A percentile compares a stretch with the other conserved stretches of the same genome.
Evolutionary conservation across 1,284 basidiomycete species (phyloP).

Genomic region (Ceratobasidium papillatum): DNA sequence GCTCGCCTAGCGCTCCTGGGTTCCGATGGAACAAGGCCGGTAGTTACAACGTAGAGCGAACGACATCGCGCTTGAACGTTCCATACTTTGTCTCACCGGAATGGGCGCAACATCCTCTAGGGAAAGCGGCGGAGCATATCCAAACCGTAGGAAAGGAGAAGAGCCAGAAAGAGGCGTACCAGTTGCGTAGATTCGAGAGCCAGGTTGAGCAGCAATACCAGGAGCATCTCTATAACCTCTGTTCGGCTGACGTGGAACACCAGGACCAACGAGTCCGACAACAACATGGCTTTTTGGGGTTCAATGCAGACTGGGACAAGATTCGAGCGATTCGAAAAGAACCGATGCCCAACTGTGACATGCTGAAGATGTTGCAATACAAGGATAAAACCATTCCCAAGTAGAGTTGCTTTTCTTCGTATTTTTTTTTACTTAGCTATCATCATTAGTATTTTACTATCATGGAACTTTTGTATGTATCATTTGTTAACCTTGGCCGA

Average conservation of each 20-base stretch:
- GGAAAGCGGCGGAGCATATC: slow-evolving; percentile 47
- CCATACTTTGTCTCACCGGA: slow-evolving; percentile 89
- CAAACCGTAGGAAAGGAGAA: slow-evolving; percentile 67
- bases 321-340: slow-evolving; percentile 72
- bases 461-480: slow-evolving; percentile 32
- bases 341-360: slow-evolving; percentile 76
- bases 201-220: slow-evolving; percentile 77
- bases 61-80: slow-evolving; percentile 73
- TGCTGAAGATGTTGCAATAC: slow-evolving; percentile 58
- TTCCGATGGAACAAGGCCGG: slow-evolving; percentile 70
- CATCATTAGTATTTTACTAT: slow-evolving; percentile 26
- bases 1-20: slow-evolving; percentile 83
- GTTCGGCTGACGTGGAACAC: slow-evolving; percentile 69
- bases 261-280: slow-evolving; percentile 74
- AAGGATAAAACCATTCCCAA: slow-evolving; percentile 1
- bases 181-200: slow-evolving; percentile 66
- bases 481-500: slow-evolving; percentile 9
- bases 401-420: not conserved
- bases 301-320: slow-evolving; percentile 90
- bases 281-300: slow-evolving; percentile 85
- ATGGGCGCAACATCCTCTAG: slow-evolving; percentile 77
- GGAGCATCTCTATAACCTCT: slow-evolving; percentile 72
- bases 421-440: slow-evolving; percentile 7
- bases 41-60: slow-evolving; percentile 56
- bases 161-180: slow-evolving; percentile 59